Evolutionary conservation across 176 grass and related monocot genomes (phyloP).

Genomic region (Typha latifolia): DNA sequence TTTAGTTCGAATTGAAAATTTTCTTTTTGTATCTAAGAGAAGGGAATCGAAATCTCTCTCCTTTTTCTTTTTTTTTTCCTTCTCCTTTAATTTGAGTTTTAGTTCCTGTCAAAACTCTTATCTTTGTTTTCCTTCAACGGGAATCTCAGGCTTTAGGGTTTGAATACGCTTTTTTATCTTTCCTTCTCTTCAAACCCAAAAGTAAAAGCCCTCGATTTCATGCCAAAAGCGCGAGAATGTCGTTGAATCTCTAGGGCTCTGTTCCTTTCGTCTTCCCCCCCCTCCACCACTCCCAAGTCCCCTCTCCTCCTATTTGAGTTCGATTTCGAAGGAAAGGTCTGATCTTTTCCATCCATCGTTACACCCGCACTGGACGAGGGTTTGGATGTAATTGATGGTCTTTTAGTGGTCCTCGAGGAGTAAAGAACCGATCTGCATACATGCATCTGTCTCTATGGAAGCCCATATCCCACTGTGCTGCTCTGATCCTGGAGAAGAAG

Average conservation of each 20-base stretch:
- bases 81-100: constrained; percentile 1
- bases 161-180: background rate
- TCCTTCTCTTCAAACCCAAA: background rate
- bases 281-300: background rate
- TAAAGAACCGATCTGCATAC: constrained; percentile 8
- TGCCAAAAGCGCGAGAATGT: background rate
- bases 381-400: constrained; percentile 29
- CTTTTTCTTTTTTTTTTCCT: background rate
- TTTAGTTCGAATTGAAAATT: background rate
- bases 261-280: constrained; percentile 30
- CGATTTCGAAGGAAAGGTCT: constrained; percentile 11
- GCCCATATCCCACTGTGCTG: constrained; percentile 86
- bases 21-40: background rate
- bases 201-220: constrained; percentile 2
- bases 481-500: constrained; percentile 78
- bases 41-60: background rate
- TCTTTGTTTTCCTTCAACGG: background rate
- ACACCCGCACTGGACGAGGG: constrained; percentile 6
- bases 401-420: background rate
- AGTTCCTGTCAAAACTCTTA: background rate
- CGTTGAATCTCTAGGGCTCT: constrained; percentile 13
- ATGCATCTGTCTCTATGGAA: constrained; percentile 99
- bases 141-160: background rate
- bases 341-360: constrained; percentile 11
- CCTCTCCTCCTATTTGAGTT: constrained; percentile 11